Conservation (phyloP, 768 basidiomycete species). For the Calvatia gigantea region DNA sequence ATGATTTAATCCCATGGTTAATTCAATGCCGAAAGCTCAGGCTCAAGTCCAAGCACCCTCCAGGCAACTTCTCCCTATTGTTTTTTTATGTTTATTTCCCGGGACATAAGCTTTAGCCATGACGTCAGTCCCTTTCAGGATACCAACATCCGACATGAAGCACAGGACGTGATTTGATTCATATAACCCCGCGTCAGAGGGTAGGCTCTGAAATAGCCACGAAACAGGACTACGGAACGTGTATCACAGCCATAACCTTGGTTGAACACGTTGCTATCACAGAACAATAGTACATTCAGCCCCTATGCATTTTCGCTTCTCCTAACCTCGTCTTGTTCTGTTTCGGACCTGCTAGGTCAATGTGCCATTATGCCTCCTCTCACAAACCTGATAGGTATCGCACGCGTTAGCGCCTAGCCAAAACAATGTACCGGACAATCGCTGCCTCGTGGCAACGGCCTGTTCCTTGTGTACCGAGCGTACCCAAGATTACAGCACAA, state of each 20-base stretch:
- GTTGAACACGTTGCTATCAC: neutral
- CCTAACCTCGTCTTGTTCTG: neutral
- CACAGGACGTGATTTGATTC: neutral
- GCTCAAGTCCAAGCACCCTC: too few species aligned
- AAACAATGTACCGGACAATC: neutral
- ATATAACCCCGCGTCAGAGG: neutral
- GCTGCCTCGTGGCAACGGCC: slow-evolving; percentile 10
- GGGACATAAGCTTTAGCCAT: neutral
- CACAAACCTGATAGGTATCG: slow-evolving; percentile 1
- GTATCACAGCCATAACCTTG: neutral
- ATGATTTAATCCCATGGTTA: too few species aligned
- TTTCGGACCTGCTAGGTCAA: neutral
- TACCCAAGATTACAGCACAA: slow-evolving; percentile 8
- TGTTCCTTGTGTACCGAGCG: slow-evolving; percentile 1
- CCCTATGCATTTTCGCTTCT: neutral
- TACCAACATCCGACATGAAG: neutral
- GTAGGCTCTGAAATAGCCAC: neutral
- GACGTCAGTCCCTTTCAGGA: neutral
- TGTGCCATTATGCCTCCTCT: neutral
- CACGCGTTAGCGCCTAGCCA: neutral
- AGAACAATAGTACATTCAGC: neutral
- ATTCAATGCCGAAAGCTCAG: too few species aligned
- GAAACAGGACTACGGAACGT: neutral
- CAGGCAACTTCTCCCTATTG: too few species aligned
- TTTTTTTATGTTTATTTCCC: neutral